A percentile compares a stretch with the other conserved stretches of the same genome.
These are phyloP conservation scores for Hypoxylon sp. DNA, from an alignment of 2,329 filamentous ascomycete species.

Conservation along the genomic window DNA sequence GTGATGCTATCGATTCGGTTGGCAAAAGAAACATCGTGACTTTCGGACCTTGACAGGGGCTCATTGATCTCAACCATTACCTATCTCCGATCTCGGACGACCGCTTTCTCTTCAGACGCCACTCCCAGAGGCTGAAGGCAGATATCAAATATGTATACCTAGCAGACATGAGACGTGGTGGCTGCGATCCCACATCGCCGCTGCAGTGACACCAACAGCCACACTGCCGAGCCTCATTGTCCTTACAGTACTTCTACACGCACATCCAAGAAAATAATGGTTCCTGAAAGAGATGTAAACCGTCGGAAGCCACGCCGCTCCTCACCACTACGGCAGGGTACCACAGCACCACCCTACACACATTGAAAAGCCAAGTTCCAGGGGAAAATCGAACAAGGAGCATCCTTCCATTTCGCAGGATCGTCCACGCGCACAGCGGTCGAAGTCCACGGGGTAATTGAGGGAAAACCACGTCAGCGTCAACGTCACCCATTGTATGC, in stretches of 20 bases:
- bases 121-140: background rate
- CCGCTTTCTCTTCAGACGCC: background rate
- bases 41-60: background rate
- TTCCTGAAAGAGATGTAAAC: slow-evolving; percentile 29
- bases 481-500: background rate
- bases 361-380: background rate
- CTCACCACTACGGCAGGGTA: background rate
- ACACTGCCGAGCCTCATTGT: slow-evolving; percentile 25
- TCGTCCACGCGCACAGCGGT: slow-evolving; percentile 8
- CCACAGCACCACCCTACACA: slow-evolving; percentile 15
- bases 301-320: slow-evolving; percentile 20
- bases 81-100: no score
- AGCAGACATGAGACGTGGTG: slow-evolving; percentile 5
- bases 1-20: background rate
- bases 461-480: slow-evolving; percentile 22
- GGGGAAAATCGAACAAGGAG: background rate
- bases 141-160: background rate
- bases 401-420: slow-evolving; percentile 2
- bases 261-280: slow-evolving; percentile 12
- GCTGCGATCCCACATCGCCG: background rate
- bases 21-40: background rate
- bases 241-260: background rate
- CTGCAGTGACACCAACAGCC: slow-evolving; percentile 25
- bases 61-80: background rate
- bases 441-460: background rate